Evolutionary conservation across 352 stramenopile species (phyloP).

Genomic region (Pythium periplocum): DNA sequence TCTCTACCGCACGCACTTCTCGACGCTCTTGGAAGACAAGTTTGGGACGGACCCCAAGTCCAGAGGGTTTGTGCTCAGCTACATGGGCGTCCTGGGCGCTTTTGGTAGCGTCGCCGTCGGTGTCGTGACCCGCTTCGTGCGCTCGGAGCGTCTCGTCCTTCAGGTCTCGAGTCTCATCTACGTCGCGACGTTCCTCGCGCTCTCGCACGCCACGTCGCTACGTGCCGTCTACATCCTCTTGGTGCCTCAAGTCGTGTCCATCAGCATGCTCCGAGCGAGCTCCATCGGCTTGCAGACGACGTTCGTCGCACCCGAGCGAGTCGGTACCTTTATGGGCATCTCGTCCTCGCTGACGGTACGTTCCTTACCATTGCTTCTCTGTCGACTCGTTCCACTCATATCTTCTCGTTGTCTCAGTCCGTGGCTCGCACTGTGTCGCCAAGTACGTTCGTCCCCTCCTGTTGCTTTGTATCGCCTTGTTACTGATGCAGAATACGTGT

Average conservation of each 20-base stretch:
- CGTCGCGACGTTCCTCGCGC: constrained; percentile 62
- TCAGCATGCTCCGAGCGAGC: constrained; percentile 75
- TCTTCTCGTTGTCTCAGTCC: constrained; percentile 27
- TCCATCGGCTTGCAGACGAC: constrained; percentile 70
- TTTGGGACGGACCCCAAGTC: constrained; percentile 57
- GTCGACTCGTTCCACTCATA: not conserved
- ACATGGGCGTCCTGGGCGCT: constrained; percentile 72
- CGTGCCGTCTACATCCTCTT: constrained; percentile 48
- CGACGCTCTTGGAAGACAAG: constrained; percentile 73
- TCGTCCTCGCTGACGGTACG: constrained; percentile 71
- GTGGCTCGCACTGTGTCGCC: constrained; percentile 72
- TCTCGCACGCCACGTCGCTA: constrained; percentile 46
- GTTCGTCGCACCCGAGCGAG: constrained; percentile 57
- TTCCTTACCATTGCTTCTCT: not conserved
- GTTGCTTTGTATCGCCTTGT: not conserved
- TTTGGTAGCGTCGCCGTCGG: constrained; percentile 62
- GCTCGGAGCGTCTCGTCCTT: constrained; percentile 54
- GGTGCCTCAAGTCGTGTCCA: constrained; percentile 52
- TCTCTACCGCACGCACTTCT: constrained; percentile 77
- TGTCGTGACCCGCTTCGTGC: constrained; percentile 33
- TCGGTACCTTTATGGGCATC: constrained; percentile 76
- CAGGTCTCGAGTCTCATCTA: constrained; percentile 64
- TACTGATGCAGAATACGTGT: constrained; percentile 1
- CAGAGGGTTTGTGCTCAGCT: constrained; percentile 71
- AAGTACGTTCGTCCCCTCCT: constrained; percentile 36